Evolutionary conservation across 1,284 basidiomycete species (phyloP), one percentile per base, ranked within the genome.

Genomic region (Ganoderma sp.): DNA sequence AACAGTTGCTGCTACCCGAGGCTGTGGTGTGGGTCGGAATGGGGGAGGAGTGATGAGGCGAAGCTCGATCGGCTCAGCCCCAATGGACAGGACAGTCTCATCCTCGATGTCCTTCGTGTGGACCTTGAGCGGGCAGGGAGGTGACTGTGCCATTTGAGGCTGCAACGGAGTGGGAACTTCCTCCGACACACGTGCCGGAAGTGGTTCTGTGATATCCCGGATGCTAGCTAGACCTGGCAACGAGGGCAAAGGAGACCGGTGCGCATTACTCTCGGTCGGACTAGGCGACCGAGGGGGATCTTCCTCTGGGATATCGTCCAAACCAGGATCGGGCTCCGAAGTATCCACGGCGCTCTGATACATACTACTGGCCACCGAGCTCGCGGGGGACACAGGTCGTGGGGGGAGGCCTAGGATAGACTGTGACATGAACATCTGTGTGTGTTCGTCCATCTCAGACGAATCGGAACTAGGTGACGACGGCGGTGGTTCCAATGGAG

Each of bases 301-400:
- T 39, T 70, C 65, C 32, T 70, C 71, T 5, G 69, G 69, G 25
- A 69, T 64, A 60, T 71, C 66, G 8, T 66, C 60, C 9, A 73
- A 66, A 34, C 22, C 63, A 14, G 61, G 32, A 22, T 64, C 67
- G 0, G 68, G 39, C 25, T 78, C 73, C 14, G 78, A 69, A n/a
- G 79, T 81, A 17, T 90, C 90, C 34, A 92, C 74, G 2, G 91
- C 90, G 73, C 92, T 94, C 73, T 92, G 85, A 77, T 93, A 94
- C 84, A 94, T 87, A 68, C 78, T 78, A 66, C 77, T 77, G 7
- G 75, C 71, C 14, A 78, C 73, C 22, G 78, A 76, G 59, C 81
- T 83, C 32, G 83, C 73, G 5, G 85, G 82, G n/a, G 85, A 87
- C 81, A 66, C 84, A 6, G 75, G 74, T 10, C 76, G 76, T 8